Percentiles rank a stretch among this genome's conserved stretches.
These are phyloP conservation scores for Pleurotus pulmonarius DNA, from an alignment of 768 basidiomycete genomes.

Conservation along the genomic window DNA sequence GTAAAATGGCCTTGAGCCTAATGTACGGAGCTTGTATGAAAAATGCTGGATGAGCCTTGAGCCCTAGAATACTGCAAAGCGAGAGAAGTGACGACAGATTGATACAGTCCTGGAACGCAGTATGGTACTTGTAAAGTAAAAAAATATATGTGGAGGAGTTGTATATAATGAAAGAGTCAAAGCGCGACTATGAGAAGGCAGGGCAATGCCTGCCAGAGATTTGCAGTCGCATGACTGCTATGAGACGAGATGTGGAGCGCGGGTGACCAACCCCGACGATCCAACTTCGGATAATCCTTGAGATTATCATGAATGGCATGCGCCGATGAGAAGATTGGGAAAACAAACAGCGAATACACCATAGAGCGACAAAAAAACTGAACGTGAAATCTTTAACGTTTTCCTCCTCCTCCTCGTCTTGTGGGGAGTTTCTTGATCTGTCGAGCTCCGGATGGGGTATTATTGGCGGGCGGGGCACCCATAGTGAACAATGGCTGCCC, in stretches of 20 bases:
- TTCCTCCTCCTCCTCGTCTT: constrained; percentile 36
- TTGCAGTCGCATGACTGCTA: background rate
- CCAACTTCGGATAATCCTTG: no score
- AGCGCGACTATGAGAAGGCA: background rate
- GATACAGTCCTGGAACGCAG: constrained; percentile 3
- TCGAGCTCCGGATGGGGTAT: constrained; percentile 29
- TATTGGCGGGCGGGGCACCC: constrained; percentile 46
- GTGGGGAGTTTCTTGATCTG: constrained; percentile 56
- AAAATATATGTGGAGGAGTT: constrained; percentile 1
- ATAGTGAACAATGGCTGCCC: constrained; percentile 54
- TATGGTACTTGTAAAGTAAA: background rate
- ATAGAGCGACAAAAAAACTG: background rate
- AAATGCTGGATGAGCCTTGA: constrained; percentile 6
- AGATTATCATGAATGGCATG: background rate
- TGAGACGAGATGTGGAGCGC: no score
- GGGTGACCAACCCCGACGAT: no score
- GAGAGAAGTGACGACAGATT: background rate
- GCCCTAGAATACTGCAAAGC: constrained; percentile 5
- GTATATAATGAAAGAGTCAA: constrained; percentile 3
- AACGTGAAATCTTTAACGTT: constrained; percentile 25
- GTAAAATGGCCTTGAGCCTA: constrained; percentile 4
- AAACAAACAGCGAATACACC: background rate
- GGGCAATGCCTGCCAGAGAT: background rate
- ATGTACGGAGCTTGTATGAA: background rate
- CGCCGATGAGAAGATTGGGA: background rate